Evolutionary conservation across 2,329 filamentous ascomycete species (phyloP), one percentile per base, ranked within the genome.

Genomic region (Xylaria multiplex): DNA sequence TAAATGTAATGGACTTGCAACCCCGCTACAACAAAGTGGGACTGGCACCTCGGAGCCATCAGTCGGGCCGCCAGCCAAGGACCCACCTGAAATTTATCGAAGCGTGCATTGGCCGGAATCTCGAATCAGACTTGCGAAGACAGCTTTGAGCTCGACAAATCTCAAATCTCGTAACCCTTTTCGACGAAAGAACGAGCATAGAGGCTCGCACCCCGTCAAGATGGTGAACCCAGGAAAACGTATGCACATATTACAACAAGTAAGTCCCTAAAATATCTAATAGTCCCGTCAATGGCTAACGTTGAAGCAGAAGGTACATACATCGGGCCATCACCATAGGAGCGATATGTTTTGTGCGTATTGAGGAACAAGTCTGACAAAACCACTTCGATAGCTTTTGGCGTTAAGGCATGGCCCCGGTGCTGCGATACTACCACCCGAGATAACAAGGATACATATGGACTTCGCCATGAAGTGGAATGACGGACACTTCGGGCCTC

Each of bases 371-470:
- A 46, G 9, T 59, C 59, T 69, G 46, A 65, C 57, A 14, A 27
- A 52, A 42, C 30, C 27, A 48, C 58, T 9, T 22, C 67, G 24
- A 19, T 71, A 78, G 76, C 63, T 78, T 37, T 57, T 78, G 46
- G 46, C 57, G 32, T 64, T 98, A 79, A 89, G 91, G 77, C 84
- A 91, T 77, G 96, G 95, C 65, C 90, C 92, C 35, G 96, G 95
- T 63, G 93, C 96, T 49, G 90, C 92, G 22, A 83, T 93, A 71
- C 84, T 99, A 27, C 93, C 95, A 0, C 84, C 88, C 35, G 88
- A 93, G 75, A 87, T 96, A 60, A 89, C 90, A 52, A 85, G 88
- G 76, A 90, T 96, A 82, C 88, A 92, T 77, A 79, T 96, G 80
- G 87, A 92, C 74, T 93, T 94, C 77, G 88, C 89, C 56, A 76